phyloP scores from a whole-genome alignment of 2,329 filamentous ascomycete species.

The Botryotinia globosa region DNA sequence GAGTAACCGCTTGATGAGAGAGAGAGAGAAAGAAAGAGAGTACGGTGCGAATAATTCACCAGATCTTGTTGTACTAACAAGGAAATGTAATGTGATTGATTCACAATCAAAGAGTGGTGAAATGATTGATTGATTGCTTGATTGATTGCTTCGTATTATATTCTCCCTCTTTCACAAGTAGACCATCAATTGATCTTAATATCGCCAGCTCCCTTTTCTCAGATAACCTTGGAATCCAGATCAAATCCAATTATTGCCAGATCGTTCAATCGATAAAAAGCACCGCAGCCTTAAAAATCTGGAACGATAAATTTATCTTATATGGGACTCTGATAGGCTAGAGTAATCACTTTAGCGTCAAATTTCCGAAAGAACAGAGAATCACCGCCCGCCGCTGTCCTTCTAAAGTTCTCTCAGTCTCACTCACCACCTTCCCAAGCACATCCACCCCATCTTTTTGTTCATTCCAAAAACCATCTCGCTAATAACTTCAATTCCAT shows the following conservation, averaged over 20 bases:
- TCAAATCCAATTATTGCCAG: constrained; percentile 6
- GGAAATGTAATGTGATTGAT: background rate
- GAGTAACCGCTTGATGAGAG: background rate
- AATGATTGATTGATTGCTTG: background rate
- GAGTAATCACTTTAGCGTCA: constrained; percentile 17
- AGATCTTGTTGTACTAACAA: background rate
- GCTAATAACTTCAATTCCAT: constrained; percentile 25
- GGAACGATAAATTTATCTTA: constrained; percentile 18
- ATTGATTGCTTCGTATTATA: background rate
- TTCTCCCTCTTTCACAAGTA: background rate
- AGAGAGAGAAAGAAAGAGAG: background rate
- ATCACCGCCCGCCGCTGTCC: constrained; percentile 29
- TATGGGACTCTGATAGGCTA: constrained; percentile 16
- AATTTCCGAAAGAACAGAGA: constrained; percentile 23
- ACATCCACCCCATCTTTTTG: constrained; percentile 19
- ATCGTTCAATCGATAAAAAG: background rate
- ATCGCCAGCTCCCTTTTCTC: background rate
- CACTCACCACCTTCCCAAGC: constrained; percentile 17
- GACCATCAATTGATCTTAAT: background rate
- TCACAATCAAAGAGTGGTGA: background rate
- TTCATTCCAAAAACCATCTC: constrained; percentile 21
- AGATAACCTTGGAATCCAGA: background rate
- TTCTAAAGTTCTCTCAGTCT: constrained; percentile 20
- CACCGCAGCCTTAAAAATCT: constrained; percentile 10
- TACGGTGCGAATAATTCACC: background rate